phyloP scores from a whole-genome alignment of 2,329 filamentous ascomycete genomes.

The Nemania abortiva region DNA sequence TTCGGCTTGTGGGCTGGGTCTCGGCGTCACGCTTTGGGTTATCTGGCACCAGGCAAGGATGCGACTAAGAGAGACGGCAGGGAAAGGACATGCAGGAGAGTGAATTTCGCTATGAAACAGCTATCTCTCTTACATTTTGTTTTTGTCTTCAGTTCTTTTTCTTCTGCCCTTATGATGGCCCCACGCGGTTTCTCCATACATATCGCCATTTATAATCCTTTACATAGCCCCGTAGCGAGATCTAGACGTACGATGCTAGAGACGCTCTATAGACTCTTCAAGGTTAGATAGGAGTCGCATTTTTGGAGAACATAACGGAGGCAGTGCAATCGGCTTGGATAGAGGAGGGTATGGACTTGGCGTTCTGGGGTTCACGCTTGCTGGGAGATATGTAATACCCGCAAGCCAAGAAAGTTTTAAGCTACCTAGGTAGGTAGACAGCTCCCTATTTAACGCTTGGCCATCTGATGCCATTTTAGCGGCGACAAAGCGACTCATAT shows the following conservation, averaged over 20 bases:
- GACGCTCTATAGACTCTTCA: slow-evolving; percentile 10
- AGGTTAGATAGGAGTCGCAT: slow-evolving; percentile 7
- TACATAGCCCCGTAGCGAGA: neutral
- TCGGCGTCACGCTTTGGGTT: slow-evolving; percentile 76
- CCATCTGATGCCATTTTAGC: neutral
- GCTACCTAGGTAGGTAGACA: neutral
- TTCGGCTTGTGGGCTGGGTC: slow-evolving; percentile 74
- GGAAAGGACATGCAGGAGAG: slow-evolving; percentile 44
- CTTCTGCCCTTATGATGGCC: neutral
- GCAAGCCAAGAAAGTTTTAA: neutral
- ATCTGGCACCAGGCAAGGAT: slow-evolving; percentile 69
- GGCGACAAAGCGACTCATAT: neutral
- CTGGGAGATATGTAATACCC: neutral
- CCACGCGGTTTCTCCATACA: neutral
- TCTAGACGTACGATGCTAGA: neutral
- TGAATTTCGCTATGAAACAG: slow-evolving; percentile 18
- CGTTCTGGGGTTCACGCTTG: slow-evolving; percentile 14
- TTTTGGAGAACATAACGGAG: neutral
- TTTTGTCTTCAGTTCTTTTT: neutral
- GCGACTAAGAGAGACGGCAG: slow-evolving; percentile 50
- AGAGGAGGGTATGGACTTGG: slow-evolving; percentile 10
- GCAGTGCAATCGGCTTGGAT: slow-evolving; percentile 5
- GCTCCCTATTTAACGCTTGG: neutral
- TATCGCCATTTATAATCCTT: neutral
- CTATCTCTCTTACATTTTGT: neutral